Conservation (phyloP, 192 early-diverging fungal genomes). For the Coemansia asiatica region DNA sequence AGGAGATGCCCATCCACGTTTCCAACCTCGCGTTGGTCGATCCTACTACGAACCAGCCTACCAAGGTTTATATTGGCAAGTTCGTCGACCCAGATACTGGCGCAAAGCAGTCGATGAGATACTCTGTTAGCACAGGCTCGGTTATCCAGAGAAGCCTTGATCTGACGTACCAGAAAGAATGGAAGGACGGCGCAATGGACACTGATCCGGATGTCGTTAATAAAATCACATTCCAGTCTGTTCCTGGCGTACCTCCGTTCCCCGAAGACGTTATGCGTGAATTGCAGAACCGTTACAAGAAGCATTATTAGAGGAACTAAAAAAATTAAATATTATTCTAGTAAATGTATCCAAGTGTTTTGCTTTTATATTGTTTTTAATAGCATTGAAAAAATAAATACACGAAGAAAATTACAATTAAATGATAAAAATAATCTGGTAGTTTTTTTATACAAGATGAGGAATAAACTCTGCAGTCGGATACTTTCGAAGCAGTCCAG, state of each 20-base stretch:
- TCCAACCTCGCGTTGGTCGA: conserved; percentile 73
- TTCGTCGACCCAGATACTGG: conserved; percentile 29
- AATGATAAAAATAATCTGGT: neutral
- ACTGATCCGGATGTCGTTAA: conserved; percentile 30
- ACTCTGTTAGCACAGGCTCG: conserved; percentile 31
- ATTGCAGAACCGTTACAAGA: conserved; percentile 46
- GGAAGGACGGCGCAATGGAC: conserved; percentile 43
- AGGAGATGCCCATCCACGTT: conserved; percentile 69
- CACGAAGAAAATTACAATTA: conserved; percentile 3
- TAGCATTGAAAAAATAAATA: neutral
- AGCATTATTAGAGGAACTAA: conserved; percentile 44
- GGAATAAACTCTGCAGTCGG: conserved; percentile 64
- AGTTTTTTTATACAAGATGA: conserved; percentile 64
- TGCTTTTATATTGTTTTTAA: neutral
- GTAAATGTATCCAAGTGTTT: neutral
- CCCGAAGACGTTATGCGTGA: conserved; percentile 49
- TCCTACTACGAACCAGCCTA: conserved; percentile 53
- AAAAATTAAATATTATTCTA: neutral
- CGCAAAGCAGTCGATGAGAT: conserved; percentile 28
- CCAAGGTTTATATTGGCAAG: conserved; percentile 25
- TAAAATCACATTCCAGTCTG: conserved; percentile 36
- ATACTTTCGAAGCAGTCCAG: conserved; percentile 56
- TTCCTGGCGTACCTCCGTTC: conserved; percentile 43
- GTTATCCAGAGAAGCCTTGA: conserved; percentile 32
- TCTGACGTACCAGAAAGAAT: conserved; percentile 39